phyloP scores from a whole-genome alignment of 257 asterid genomes.

The Scutellaria minor region DNA sequence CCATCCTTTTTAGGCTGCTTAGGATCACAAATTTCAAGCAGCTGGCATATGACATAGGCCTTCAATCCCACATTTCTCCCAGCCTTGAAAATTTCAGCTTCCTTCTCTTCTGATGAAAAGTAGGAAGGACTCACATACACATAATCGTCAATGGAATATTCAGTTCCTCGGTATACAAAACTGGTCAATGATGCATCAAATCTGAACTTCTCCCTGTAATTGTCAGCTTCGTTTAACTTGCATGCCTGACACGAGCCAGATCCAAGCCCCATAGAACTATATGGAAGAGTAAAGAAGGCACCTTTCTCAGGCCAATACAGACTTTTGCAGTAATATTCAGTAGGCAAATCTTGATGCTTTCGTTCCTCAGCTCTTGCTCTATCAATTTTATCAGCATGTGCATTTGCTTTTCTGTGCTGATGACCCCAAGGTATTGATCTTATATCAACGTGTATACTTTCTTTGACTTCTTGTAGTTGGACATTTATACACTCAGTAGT shows the following conservation, averaged over 20 bases:
- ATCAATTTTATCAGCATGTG: conserved; percentile 67
- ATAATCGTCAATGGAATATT: conserved; percentile 67
- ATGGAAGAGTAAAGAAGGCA: conserved; percentile 77
- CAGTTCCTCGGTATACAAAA: conserved; percentile 64
- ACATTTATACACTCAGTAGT: conserved; percentile 73
- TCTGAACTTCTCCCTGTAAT: conserved; percentile 45
- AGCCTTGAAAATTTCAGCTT: conserved; percentile 65
- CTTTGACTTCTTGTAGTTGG: conserved; percentile 63
- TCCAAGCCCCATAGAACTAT: conserved; percentile 71
- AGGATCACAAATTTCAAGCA: conserved; percentile 63
- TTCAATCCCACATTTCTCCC: conserved; percentile 94
- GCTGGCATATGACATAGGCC: conserved; percentile 76
- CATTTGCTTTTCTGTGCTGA: conserved; percentile 75
- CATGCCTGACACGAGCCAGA: conserved; percentile 83
- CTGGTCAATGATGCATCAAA: conserved; percentile 54
- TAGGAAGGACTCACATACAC: conserved; percentile 73
- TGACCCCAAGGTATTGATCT: conserved; percentile 82
- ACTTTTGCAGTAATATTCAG: conserved; percentile 86
- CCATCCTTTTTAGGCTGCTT: conserved; percentile 53
- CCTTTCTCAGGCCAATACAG: conserved; percentile 88
- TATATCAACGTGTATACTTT: conserved; percentile 54
- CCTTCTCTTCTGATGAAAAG: conserved; percentile 67
- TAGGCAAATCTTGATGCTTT: conserved; percentile 69
- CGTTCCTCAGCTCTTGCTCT: conserved; percentile 84
- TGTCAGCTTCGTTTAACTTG: conserved; percentile 50